Evolutionary conservation across 2,329 filamentous ascomycete genomes (phyloP).

Genomic region (Paracoccidioides brasiliensis): DNA sequence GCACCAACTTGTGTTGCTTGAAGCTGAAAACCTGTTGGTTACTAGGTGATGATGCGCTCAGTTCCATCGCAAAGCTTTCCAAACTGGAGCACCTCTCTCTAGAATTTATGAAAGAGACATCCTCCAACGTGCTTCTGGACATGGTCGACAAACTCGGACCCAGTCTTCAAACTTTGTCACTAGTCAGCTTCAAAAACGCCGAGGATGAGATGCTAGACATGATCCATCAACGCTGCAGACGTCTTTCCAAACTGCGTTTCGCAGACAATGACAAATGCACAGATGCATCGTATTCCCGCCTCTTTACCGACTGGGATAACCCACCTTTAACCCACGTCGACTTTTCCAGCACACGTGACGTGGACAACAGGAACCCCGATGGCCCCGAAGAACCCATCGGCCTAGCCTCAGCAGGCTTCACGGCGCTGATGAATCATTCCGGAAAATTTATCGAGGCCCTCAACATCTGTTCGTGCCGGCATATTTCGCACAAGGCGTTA

Average conservation of each 20-base stretch:
- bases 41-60: conserved; percentile 52
- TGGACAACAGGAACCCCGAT: conserved; percentile 58
- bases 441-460: conserved; percentile 51
- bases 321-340: conserved; percentile 57
- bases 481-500: conserved; percentile 61
- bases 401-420: conserved; percentile 62
- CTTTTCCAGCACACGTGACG: conserved; percentile 61
- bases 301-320: conserved; percentile 70
- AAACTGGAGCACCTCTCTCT: conserved; percentile 64
- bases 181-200: conserved; percentile 53
- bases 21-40: conserved; percentile 74
- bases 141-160: conserved; percentile 51
- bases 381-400: conserved; percentile 53
- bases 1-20: conserved; percentile 56
- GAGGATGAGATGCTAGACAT: conserved; percentile 57
- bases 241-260: conserved; percentile 65
- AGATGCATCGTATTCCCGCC: conserved; percentile 55
- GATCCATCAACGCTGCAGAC: conserved; percentile 56
- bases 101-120: conserved; percentile 46
- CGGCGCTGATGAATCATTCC: conserved; percentile 73
- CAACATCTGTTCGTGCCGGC: conserved; percentile 71
- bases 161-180: conserved; percentile 61
- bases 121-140: conserved; percentile 44
- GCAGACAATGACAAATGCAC: conserved; percentile 63
- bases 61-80: conserved; percentile 48